A percentile compares a stretch with the other conserved stretches of the same genome.
These are phyloP conservation scores for Fraxinus velutina DNA, from an alignment of 305 asterid species.

Conservation along the genomic window DNA sequence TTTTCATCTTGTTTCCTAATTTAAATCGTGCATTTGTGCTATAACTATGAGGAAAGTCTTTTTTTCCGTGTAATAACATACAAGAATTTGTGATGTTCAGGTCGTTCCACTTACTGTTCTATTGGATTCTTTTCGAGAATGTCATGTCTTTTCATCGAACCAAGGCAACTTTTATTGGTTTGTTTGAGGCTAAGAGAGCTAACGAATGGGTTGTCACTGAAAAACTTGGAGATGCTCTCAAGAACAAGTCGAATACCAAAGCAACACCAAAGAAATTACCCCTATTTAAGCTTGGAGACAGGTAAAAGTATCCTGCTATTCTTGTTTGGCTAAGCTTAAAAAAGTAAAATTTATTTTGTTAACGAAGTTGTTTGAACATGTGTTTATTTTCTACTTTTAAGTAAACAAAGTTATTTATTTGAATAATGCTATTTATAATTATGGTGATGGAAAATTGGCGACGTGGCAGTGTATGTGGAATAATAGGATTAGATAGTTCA, in stretches of 20 bases:
- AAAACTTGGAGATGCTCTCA: slow-evolving; percentile 60
- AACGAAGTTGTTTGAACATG: neutral
- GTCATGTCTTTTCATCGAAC: slow-evolving; percentile 79
- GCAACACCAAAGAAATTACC: slow-evolving; percentile 28
- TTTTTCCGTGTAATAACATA: neutral
- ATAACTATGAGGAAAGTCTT: neutral
- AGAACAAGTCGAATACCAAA: slow-evolving; percentile 43
- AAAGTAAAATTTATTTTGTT: neutral
- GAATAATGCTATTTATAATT: neutral
- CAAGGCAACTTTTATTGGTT: slow-evolving; percentile 67
- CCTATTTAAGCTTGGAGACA: slow-evolving; percentile 53
- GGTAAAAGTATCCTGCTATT: slow-evolving; percentile 32
- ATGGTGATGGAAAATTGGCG: too few relatives aligned
- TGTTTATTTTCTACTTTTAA: neutral
- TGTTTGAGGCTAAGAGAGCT: slow-evolving; percentile 58
- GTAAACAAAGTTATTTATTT: neutral
- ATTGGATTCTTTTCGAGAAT: slow-evolving; percentile 69
- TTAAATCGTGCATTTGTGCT: neutral
- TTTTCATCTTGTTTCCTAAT: neutral
- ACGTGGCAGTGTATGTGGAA: too few relatives aligned
- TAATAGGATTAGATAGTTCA: neutral
- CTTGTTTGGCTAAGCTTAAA: neutral
- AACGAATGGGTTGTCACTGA: slow-evolving; percentile 83
- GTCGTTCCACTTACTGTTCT: slow-evolving; percentile 63
- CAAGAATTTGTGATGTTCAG: slow-evolving; percentile 23